phyloP scores from a whole-genome alignment of 306 rosid genomes.

The Dalbergia cochinchinensis region DNA sequence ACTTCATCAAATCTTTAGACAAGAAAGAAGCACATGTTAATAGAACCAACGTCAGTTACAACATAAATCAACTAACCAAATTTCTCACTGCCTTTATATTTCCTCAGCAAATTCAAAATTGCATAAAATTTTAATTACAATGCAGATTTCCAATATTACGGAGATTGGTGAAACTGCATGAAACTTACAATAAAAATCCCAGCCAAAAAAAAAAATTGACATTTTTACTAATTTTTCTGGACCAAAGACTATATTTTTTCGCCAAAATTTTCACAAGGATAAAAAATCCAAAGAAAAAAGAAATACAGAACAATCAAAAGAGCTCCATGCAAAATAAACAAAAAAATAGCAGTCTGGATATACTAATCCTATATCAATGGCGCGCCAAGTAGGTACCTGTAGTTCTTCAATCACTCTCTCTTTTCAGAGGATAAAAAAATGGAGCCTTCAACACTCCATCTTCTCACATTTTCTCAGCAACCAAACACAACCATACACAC shows the following conservation, averaged over 20 bases:
- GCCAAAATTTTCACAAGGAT: slow-evolving; percentile 3
- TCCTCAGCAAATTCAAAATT: background rate
- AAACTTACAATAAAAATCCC: background rate
- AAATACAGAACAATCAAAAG: background rate
- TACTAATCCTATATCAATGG: slow-evolving; percentile 15
- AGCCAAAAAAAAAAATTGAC: background rate
- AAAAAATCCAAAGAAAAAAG: background rate
- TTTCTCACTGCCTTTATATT: background rate
- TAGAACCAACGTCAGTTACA: background rate
- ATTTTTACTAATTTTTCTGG: background rate
- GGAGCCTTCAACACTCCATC: slow-evolving; percentile 6
- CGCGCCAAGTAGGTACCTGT: background rate
- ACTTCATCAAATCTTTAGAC: background rate
- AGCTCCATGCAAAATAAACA: slow-evolving; percentile 14
- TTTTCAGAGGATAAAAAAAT: background rate
- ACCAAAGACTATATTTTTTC: background rate
- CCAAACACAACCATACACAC: slow-evolving; percentile 6
- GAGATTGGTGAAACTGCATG: background rate
- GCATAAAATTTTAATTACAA: background rate
- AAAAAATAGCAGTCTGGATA: background rate
- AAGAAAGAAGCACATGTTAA: slow-evolving; percentile 6
- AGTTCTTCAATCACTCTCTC: background rate
- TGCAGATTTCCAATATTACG: background rate
- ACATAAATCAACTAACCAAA: slow-evolving; percentile 19
- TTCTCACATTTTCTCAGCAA: slow-evolving; percentile 25